Evolutionary conservation across 2,329 filamentous ascomycete genomes (phyloP).

Genomic region (Epichloe baconii): DNA sequence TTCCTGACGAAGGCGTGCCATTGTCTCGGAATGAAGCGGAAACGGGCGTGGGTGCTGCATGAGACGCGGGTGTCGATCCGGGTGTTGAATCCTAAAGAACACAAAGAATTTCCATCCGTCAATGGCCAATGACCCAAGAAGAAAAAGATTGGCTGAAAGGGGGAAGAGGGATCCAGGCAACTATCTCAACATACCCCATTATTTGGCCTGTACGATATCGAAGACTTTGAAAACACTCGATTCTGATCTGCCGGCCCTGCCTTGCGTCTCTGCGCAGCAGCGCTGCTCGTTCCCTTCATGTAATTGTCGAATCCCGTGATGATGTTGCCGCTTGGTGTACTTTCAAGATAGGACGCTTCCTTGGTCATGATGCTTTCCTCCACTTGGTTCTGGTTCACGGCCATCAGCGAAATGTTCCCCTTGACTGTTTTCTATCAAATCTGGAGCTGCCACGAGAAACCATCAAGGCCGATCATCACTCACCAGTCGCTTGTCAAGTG

Average conservation of each 20-base stretch:
- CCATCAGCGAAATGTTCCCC: slow-evolving; percentile 10
- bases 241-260: slow-evolving; percentile 54
- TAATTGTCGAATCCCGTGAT: slow-evolving; percentile 97
- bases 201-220: slow-evolving; percentile 45
- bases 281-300: slow-evolving; percentile 71
- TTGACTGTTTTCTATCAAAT: background rate
- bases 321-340: slow-evolving; percentile 82
- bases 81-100: slow-evolving; percentile 27
- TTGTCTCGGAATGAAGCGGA: slow-evolving; percentile 39
- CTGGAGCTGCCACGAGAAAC: background rate
- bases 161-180: background rate
- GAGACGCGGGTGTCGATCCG: slow-evolving; percentile 30
- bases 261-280: slow-evolving; percentile 50
- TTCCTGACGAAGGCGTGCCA: slow-evolving; percentile 41
- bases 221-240: slow-evolving; percentile 57
- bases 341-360: slow-evolving; percentile 82
- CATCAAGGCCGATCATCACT: slow-evolving; percentile 1
- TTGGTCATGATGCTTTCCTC: slow-evolving; percentile 78
- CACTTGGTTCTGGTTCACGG: slow-evolving; percentile 25
- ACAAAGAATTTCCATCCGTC: background rate
- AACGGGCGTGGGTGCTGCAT: slow-evolving; percentile 41
- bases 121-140: background rate
- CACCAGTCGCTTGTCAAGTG: slow-evolving; percentile 26
- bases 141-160: background rate
- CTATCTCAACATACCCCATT: slow-evolving; percentile 17